Evolutionary conservation across 176 grass and related monocot genomes (phyloP).

Genomic region (Chrysopogon serrulatus): DNA sequence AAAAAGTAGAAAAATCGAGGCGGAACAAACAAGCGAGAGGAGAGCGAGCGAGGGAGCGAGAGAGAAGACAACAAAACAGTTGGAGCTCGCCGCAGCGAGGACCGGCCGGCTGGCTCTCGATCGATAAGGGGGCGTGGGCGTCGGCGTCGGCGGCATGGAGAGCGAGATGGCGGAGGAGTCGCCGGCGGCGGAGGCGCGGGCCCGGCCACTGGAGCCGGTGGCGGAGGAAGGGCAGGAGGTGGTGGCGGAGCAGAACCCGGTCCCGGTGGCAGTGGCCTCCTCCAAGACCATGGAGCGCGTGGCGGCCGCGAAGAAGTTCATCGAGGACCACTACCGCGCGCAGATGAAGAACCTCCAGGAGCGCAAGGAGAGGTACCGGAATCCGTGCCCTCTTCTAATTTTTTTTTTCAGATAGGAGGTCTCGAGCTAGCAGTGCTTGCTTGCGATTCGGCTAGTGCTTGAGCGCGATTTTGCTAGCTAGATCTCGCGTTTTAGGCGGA

Average conservation of each 20-base stretch:
- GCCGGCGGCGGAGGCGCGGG: not conserved
- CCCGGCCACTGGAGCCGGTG: not conserved
- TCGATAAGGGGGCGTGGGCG: conserved; percentile 14
- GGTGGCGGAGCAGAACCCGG: not conserved
- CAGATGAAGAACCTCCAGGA: conserved; percentile 69
- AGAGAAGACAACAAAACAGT: no score
- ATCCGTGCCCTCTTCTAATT: not conserved
- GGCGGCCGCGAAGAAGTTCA: conserved; percentile 85
- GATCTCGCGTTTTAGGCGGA: not conserved
- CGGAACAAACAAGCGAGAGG: not conserved
- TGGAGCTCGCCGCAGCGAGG: conserved; percentile 12
- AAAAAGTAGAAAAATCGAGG: not conserved
- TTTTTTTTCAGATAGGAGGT: not conserved
- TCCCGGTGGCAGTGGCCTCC: conserved; percentile 38
- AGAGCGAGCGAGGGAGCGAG: no score
- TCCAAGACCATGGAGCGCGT: conserved; percentile 73
- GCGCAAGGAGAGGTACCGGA: conserved; percentile 55
- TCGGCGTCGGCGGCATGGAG: conserved; percentile 10
- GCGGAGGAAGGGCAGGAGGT: conserved; percentile 16
- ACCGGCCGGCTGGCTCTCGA: not conserved
- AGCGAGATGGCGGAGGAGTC: conserved; percentile 19
- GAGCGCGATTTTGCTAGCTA: not conserved
- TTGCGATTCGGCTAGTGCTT: not conserved
- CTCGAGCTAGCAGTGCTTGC: not conserved
- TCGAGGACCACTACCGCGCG: conserved; percentile 77